A percentile compares a stretch with the other conserved stretches of the same genome.
These are phyloP conservation scores for Gliomastix tumulicola DNA, from an alignment of 2,329 filamentous ascomycete genomes.

Conservation along the genomic window DNA sequence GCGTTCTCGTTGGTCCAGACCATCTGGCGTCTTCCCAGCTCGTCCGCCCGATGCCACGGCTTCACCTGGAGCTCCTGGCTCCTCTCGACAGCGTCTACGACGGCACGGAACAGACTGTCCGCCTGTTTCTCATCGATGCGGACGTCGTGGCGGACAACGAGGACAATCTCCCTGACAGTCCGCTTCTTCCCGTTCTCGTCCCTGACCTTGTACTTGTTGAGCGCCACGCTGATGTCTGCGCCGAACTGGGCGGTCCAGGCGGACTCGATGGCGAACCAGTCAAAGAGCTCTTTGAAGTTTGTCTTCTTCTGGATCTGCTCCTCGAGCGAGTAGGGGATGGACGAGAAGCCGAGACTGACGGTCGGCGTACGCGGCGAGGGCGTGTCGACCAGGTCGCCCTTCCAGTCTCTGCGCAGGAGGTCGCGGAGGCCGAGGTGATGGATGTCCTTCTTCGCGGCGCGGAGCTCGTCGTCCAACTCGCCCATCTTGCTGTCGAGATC, in stretches of 20 bases:
- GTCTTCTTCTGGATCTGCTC: conserved; percentile 35
- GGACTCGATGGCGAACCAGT: conserved; percentile 40
- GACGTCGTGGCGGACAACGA: conserved; percentile 34
- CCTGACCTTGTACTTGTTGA: conserved; percentile 37
- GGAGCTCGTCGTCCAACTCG: conserved; percentile 28
- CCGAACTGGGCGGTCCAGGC: conserved; percentile 37
- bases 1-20: conserved; percentile 30
- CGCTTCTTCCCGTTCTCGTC: conserved; percentile 28
- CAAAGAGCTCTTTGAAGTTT: conserved; percentile 35
- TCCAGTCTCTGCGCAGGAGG: conserved; percentile 37
- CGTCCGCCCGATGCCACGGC: conserved; percentile 31
- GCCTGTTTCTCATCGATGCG: conserved; percentile 34
- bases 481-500: conserved; percentile 31
- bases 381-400: conserved; percentile 37
- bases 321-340: conserved; percentile 36
- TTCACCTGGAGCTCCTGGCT: conserved; percentile 26
- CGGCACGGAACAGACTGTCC: conserved; percentile 28
- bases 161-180: conserved; percentile 37
- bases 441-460: conserved; percentile 32
- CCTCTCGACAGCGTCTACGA: conserved; percentile 30
- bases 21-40: conserved; percentile 35
- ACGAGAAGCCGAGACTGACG: conserved; percentile 36
- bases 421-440: conserved; percentile 31
- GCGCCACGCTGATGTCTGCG: conserved; percentile 32
- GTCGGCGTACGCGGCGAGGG: conserved; percentile 35